Evolutionary conservation across 1,139 yeast species (phyloP), one percentile per base, ranked within the genome.

Genomic region (Debaryomyces fabryi): DNA sequence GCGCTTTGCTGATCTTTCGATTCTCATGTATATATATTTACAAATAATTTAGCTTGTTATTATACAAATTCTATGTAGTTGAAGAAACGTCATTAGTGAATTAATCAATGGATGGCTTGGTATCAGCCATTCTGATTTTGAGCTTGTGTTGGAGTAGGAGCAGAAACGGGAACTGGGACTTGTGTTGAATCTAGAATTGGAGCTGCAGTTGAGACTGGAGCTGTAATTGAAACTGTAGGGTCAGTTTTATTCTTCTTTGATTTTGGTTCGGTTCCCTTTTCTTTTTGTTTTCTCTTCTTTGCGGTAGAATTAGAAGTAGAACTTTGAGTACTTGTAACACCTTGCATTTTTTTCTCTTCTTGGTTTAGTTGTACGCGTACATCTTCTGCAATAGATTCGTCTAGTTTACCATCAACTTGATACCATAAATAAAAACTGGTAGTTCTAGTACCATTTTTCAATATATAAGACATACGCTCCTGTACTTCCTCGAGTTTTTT

Each of bases 361-460:
- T 62, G 68, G 37, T 61, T 64, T 33, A 74, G 58, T 41, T 70
- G 71, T 7, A 56, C 58, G 52, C 86, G 67, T 21, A 81, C 62
- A 10, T 70, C 68, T 54, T 81, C 86, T 0, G 82, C 83, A 39
- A 81, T 59, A 1, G 63, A 59, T 51, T 84, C 90, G 59, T 86
- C 93, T 52, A 86, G 83, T 45, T 81, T 79, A 4, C 91, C 93
- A 64, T 90, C 97, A 18, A 91, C 76, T 58, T 88, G 90, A 58
- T 85, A 88, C 97, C 97, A 91, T 33, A 89, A 72, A 60, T 86
- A 81, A 59, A 82, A 82, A 33, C 81, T 80, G 6, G 85, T 71
- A 6, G 83, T 69, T 48, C 93, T 74, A 1, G 73, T 74, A 0
- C 97, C 97, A 15, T 69, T 71, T 12, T 73, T 71, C 51, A 90